Base-by-base conservation (phyloP, 2,329 filamentous ascomycete genomes). In the Alternaria dauci region DNA sequence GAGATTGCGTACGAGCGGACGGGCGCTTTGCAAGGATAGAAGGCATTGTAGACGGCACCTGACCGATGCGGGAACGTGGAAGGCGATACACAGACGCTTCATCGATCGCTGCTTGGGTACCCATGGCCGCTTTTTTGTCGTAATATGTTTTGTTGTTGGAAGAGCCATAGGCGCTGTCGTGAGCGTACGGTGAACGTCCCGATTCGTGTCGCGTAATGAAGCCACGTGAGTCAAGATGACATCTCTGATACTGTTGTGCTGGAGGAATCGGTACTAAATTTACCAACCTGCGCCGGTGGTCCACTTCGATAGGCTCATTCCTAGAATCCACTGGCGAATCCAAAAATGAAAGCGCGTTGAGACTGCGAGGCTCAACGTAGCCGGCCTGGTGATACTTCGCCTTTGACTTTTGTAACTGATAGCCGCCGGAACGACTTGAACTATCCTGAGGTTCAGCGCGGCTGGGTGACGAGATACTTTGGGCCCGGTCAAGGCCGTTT, bases 291-390 rank as follows among this genome's bases (percentile, higher is more conserved):
- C 52, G 44, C 23, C 34, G 48, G 18, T 52, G 38, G 8, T 47
- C 51, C 28, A 60, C 32, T 18, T 61, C 36, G 16, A 71, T 64
- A 7, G 58, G 62, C 14, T 69, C 64, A 16, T 70, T 67, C 6
- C 55, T 63, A 8, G 59, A 59, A 47, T 72, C 67, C 11, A 73
- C 60, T 18, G 76, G 76, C 7, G 67, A 66, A n/a, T 74, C 52
- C 36, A 79, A 72, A 59, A 79, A 78, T 0, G 77, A 78, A 14
- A 78, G 71, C 3, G 73, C 72, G 48, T 79, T 78, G 8, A 77
- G 52, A 42, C 71, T 72, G 12, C 62, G 70, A 9, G 65, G 64
- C 25, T 77, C 66, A 67, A 18, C 52, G 70, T 70, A 72, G 36
- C 61, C 61, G 25, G 38, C 20, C 20, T 55, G 54, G 20, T 20